These are phyloP conservation scores for Gossypium ekmanianum DNA, from an alignment of 345 rosid genomes.

Conservation along the genomic window DNA sequence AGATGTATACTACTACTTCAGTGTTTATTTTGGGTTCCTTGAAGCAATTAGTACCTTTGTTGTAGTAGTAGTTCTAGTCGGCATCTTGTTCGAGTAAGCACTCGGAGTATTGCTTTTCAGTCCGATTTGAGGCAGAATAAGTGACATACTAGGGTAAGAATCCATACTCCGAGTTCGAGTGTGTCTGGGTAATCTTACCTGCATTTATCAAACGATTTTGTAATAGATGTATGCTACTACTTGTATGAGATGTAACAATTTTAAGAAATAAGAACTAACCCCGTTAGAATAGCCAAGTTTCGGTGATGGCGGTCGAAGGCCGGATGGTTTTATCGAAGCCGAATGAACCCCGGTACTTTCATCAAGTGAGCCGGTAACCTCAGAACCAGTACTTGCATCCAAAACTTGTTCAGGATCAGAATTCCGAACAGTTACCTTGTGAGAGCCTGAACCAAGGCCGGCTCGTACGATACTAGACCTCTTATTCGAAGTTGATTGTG, in stretches of 20 bases:
- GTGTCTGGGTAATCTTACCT: conserved; percentile 46
- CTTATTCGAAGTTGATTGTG: conserved; percentile 53
- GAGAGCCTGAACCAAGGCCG: conserved; percentile 37
- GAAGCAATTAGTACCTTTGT: conserved; percentile 33
- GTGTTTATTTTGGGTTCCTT: conserved; percentile 27
- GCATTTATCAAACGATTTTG: conserved; percentile 24
- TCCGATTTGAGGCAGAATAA: conserved; percentile 31
- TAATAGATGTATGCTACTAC: neutral
- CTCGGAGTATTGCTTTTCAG: conserved; percentile 26
- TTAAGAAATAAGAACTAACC: conserved; percentile 47
- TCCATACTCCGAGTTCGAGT: conserved; percentile 44
- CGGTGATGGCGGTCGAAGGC: conserved; percentile 90
- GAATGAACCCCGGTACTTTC: conserved; percentile 30
- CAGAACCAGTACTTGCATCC: conserved; percentile 25
- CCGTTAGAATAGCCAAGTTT: conserved; percentile 91
- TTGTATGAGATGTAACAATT: conserved; percentile 12
- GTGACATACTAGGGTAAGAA: conserved; percentile 18
- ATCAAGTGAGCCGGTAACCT: conserved; percentile 22
- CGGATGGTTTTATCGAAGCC: conserved; percentile 55
- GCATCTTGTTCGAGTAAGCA: conserved; percentile 32
- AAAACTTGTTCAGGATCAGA: conserved; percentile 25
- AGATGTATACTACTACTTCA: too few species aligned
- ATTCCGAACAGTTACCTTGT: conserved; percentile 16
- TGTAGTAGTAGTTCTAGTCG: conserved; percentile 33
- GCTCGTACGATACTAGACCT: conserved; percentile 36